Base-by-base conservation (phyloP, 805 yeast species). In the Teunomyces kruisii region DNA sequence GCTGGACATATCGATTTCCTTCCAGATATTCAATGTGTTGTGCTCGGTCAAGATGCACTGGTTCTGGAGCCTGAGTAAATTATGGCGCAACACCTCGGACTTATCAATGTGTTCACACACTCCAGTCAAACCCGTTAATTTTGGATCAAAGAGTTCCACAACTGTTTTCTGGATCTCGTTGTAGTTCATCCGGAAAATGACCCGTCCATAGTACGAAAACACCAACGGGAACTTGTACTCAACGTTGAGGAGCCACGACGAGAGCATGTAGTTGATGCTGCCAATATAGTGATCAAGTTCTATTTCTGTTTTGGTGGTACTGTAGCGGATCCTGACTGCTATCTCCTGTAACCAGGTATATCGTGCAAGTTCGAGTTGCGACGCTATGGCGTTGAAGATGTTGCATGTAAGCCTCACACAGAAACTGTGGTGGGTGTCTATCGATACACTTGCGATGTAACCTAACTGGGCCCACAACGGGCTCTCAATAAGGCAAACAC, bases 151-250 rank as follows among this genome's bases (percentile, higher is more conserved):
- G 4, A 44, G 36, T 29, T 48, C 50, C 12, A 44, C 39, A 8
- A 51, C 37, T 9, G 32, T 30, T 27, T 40, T 35, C 36, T 45
- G 43, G 32, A 46, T 35, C 40, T 44, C 31, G 15, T 43, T 45
- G 47, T 57, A 57, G 47, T 61, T 57, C 15, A 51, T 29, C 22
- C 41, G 43, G 29, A 58, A 48, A 13, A 56, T 29, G 9, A 40
- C 53, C 28, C 61, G 50, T 2, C 64, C 65, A 44, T 53, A 56
- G 37, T 43, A 55, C 13, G 65, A 61, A 29, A 58, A 60, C 5
- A 56, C 50, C 19, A 60, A 50, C 10, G 65, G 65, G 32, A 42
- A 56, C 26, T 43, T 50, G 46, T 47, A 53, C 44, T 61, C 65
- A n/a, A 56, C 48, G 26, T 57, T 51, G 19, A 59, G 22, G 15